These are phyloP conservation scores for Alternaria gaisen DNA, from an alignment of 2,329 filamentous ascomycete species.

Conservation along the genomic window DNA sequence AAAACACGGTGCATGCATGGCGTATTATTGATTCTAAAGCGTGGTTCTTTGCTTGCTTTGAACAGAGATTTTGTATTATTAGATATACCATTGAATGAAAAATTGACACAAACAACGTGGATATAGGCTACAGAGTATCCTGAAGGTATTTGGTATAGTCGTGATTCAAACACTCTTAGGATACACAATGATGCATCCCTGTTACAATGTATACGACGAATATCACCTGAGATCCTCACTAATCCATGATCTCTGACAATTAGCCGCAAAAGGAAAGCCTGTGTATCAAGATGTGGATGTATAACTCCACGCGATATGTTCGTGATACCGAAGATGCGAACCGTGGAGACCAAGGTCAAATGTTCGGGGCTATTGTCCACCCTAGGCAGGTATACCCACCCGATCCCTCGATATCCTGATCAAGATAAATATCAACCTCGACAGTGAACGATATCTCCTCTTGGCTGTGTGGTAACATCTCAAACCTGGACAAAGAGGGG, in stretches of 20 bases:
- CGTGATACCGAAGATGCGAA: background rate
- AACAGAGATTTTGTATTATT: background rate
- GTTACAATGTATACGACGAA: too few species aligned
- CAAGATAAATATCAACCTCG: too few species aligned
- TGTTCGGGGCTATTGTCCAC: too few species aligned
- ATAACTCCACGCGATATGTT: background rate
- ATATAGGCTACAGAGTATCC: background rate
- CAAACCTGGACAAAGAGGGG: background rate
- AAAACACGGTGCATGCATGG: slow-evolving; percentile 6
- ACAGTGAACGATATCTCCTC: background rate
- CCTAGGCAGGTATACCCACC: too few species aligned
- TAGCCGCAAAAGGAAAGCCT: background rate
- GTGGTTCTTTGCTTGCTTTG: background rate
- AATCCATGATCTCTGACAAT: too few species aligned
- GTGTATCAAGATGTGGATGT: background rate
- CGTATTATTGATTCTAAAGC: background rate
- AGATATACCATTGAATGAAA: background rate
- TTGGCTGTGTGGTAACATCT: background rate
- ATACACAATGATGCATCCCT: background rate
- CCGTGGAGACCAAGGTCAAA: too few species aligned
- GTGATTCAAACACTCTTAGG: background rate
- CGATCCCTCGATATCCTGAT: too few species aligned
- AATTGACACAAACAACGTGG: background rate
- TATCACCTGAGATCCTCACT: too few species aligned
- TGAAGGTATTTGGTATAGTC: background rate